These are phyloP conservation scores for Erodium maritimum DNA, from an alignment of 345 rosid species.

Conservation along the genomic window DNA sequence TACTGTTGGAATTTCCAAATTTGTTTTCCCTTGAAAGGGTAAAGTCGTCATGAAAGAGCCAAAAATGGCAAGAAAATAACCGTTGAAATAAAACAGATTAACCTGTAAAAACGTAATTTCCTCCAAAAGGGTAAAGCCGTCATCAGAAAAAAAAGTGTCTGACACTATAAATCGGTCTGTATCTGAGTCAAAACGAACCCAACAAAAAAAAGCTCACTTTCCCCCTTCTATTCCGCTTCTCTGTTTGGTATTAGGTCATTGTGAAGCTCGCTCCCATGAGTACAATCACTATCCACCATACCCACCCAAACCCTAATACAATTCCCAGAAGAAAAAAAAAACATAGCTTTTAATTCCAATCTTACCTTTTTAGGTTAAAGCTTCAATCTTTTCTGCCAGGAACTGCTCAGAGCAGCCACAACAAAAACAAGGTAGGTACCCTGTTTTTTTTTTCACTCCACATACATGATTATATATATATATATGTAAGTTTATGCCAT, in stretches of 20 bases:
- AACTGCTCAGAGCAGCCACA: neutral
- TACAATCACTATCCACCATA: neutral
- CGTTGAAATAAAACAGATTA: too few species aligned
- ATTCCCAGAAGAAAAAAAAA: neutral
- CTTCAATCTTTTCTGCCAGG: neutral
- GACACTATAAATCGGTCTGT: neutral
- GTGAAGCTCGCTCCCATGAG: neutral
- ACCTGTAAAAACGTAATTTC: too few species aligned
- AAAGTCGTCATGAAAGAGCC: too few species aligned
- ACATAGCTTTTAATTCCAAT: neutral
- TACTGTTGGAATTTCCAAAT: too few species aligned
- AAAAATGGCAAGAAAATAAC: too few species aligned
- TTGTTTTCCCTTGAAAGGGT: too few species aligned
- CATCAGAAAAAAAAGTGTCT: neutral
- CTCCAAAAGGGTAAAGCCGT: neutral
- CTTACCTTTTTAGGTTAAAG: neutral
- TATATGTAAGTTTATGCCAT: neutral
- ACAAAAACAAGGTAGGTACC: neutral
- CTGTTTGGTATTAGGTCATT: neutral
- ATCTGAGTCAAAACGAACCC: neutral
- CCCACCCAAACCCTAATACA: neutral
- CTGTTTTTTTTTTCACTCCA: neutral
- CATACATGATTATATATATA: neutral
- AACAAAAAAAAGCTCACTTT: neutral
- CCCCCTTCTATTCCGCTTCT: neutral